Conservation (phyloP, 208 protist species). For the Endotrypanum monterogeii region DNA sequence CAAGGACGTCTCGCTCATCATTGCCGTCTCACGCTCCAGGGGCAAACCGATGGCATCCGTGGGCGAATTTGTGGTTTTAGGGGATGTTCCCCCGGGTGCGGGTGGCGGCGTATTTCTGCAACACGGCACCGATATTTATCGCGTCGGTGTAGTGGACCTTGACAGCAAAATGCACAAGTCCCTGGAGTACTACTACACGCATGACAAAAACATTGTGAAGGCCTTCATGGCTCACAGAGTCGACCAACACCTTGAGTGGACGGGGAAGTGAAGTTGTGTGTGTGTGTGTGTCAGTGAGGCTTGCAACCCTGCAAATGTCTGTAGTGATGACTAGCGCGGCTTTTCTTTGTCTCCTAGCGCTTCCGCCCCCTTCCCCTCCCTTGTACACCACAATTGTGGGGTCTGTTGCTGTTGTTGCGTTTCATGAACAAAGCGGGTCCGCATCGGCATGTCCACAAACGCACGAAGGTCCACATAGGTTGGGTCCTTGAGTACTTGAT, state of each 20-base stretch:
- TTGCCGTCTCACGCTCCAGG: constrained; percentile 35
- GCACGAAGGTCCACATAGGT: too few species aligned
- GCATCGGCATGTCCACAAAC: too few species aligned
- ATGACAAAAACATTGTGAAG: constrained; percentile 47
- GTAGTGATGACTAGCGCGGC: not conserved
- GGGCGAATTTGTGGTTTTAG: constrained; percentile 1
- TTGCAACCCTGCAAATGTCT: too few species aligned
- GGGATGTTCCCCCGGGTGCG: not conserved
- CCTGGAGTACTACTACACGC: constrained; percentile 57
- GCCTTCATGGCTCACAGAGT: constrained; percentile 34
- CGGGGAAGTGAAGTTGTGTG: not conserved
- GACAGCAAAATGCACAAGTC: constrained; percentile 72
- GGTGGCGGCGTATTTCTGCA: constrained; percentile 28
- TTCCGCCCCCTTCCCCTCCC: too few species aligned
- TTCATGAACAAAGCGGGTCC: too few species aligned
- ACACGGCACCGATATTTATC: constrained; percentile 31
- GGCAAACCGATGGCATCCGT: constrained; percentile 7
- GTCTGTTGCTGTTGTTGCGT: too few species aligned
- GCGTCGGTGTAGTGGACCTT: constrained; percentile 73
- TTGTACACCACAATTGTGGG: too few species aligned
- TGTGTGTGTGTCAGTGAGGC: not conserved
- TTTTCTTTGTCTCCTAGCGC: not conserved
- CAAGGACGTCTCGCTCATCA: constrained; percentile 68
- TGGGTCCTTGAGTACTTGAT: too few species aligned
- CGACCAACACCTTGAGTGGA: not conserved